Conservation (phyloP, 2,329 filamentous ascomycete genomes). For the Rutstroemia sp. region DNA sequence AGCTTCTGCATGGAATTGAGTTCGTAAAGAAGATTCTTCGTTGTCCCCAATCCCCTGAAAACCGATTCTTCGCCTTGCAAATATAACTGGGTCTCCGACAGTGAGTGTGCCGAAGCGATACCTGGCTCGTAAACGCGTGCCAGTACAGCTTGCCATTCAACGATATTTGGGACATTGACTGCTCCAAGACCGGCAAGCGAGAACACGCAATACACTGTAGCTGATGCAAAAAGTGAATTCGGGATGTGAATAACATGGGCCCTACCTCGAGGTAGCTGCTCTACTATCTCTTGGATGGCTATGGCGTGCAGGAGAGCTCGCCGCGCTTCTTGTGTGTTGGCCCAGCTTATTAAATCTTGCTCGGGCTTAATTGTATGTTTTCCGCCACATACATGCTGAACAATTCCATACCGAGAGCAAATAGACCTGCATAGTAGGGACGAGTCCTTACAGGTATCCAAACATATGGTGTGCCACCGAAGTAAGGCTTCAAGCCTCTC, state of each 20-base stretch:
- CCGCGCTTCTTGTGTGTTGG: constrained; percentile 32
- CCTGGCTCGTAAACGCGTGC: constrained; percentile 23
- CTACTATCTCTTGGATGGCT: constrained; percentile 39
- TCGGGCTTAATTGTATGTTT: constrained; percentile 22
- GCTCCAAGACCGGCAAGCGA: constrained; percentile 33
- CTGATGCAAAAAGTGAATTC: constrained; percentile 36
- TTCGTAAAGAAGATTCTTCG: constrained; percentile 38
- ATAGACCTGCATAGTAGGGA: constrained; percentile 34
- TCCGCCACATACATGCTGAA: constrained; percentile 34
- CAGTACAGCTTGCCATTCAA: constrained; percentile 36
- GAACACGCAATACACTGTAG: constrained; percentile 36
- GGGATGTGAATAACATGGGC: constrained; percentile 40
- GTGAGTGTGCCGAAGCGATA: constrained; percentile 45
- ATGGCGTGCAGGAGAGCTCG: constrained; percentile 36
- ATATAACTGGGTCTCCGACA: constrained; percentile 34
- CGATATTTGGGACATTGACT: constrained; percentile 32
- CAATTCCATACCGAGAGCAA: constrained; percentile 33
- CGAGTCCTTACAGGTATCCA: constrained; percentile 36
- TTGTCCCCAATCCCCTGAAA: constrained; percentile 20
- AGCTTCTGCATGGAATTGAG: constrained; percentile 40
- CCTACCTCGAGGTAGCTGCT: constrained; percentile 36
- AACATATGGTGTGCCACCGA: constrained; percentile 38
- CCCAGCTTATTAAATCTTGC: constrained; percentile 35
- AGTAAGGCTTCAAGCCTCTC: constrained; percentile 36
- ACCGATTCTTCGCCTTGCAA: constrained; percentile 27